Base-by-base conservation (phyloP, 768 basidiomycete species). In the Tylopilus sp. region DNA sequence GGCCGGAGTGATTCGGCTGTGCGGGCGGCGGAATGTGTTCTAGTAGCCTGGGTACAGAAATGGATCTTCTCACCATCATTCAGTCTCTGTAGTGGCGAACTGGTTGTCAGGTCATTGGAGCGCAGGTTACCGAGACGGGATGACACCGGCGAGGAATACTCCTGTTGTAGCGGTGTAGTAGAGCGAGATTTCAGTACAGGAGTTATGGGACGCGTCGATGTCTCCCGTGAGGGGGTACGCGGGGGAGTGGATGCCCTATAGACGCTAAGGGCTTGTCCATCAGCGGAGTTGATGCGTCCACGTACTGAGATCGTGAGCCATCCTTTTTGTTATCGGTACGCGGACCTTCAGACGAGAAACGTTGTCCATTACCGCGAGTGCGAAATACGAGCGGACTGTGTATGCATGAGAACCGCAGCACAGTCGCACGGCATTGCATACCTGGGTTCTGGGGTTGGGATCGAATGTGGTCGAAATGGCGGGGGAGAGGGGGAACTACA, bases 1-100 rank as follows among this genome's bases (percentile, higher is more conserved):
- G 87, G 87, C 34, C 87, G 77, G 14, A 80, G 81, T 31, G 70
- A 77, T 66, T 90, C 87, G 11, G 77, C 72, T 63, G 83, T 81
- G 48, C 75, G 76, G 28, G 76, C 62, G 28, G 75, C 72, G 13
- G 79, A 64, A 50, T 76, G 75, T 34, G 79, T 80, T 57, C 82
- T 78, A 16, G 76, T 67, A 61, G 78, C 72, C 25, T 78, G 77
- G 43, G 78, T 76, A 26, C 80, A 79, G 45, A 87, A 82, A 34
- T 81, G 78, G 47, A 80, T 77, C 64, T 85, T 75, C 62, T 87
- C 86, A 28, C 78, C 69, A 6, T 60, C 57, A n/a, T 51, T 59
- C 30, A 53, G 29, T 40, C 30, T 47, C 30, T 45, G 44, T 12
- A 33, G 33, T 14, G 16, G 13, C n/a, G 34, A 7, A 14, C 33